Evolutionary conservation across 805 yeast genomes (phyloP).

Genomic region (Candida incommunis): DNA sequence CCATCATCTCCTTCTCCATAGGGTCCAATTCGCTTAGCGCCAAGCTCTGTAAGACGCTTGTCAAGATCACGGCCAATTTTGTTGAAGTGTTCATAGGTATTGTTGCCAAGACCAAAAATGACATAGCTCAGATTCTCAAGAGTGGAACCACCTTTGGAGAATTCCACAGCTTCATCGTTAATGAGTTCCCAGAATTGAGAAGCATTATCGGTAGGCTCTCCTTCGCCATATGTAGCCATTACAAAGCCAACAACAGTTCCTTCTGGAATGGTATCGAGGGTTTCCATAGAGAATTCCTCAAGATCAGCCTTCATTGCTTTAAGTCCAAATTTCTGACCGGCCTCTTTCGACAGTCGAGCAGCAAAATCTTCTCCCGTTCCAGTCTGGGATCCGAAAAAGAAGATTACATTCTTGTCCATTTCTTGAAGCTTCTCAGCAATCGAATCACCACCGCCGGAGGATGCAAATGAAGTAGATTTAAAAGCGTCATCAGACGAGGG

Average conservation of each 20-base stretch:
- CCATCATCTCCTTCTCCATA: conserved; percentile 94
- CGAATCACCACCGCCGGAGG: conserved; percentile 11
- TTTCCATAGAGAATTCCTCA: conserved; percentile 77
- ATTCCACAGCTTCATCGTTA: conserved; percentile 36
- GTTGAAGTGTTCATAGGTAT: conserved; percentile 86
- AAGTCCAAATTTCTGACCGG: conserved; percentile 66
- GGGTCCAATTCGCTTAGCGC: conserved; percentile 61
- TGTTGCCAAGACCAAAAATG: conserved; percentile 86
- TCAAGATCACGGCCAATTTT: conserved; percentile 52
- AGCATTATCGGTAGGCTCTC: conserved; percentile 97
- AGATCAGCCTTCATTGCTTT: conserved; percentile 76
- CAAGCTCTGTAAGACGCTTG: conserved; percentile 39
- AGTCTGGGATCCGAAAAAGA: conserved; percentile 90
- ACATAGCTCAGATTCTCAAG: conserved; percentile 50
- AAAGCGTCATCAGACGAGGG: conserved; percentile 14
- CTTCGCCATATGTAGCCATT: conserved; percentile 94
- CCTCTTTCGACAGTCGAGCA: conserved; percentile 76
- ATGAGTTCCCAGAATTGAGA: conserved; percentile 60
- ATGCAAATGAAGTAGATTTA: conserved; percentile 12
- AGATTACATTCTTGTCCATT: conserved; percentile 60
- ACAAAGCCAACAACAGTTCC: conserved; percentile 56
- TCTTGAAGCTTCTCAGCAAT: conserved; percentile 28
- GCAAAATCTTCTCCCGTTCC: conserved; percentile 99
- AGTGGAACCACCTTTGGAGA: conserved; percentile 22
- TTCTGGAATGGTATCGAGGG: conserved; percentile 46